Evolutionary conservation across 495 filamentous ascomycete species (phyloP).

Genomic region (Xylaria longipes): DNA sequence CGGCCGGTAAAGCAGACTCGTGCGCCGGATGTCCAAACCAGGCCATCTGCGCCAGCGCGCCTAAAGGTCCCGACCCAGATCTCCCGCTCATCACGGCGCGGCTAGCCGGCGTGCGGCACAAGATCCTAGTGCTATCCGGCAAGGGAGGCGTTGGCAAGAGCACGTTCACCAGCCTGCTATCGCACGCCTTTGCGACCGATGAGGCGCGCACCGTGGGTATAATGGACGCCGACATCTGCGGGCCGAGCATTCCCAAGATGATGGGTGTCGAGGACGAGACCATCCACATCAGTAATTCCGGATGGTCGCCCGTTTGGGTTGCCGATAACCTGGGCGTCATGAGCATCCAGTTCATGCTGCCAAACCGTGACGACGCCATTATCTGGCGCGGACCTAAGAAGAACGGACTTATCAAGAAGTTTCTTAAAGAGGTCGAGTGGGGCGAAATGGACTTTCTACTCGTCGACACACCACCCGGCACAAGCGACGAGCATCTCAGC

Average conservation of each 20-base stretch:
- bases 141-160: constrained; percentile 98
- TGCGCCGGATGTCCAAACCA: constrained; percentile 97
- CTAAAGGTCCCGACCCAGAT: constrained; percentile 96
- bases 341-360: constrained; percentile 98
- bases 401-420: constrained; percentile 97
- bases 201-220: constrained; percentile 79
- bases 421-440: constrained; percentile 97
- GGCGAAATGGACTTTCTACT: constrained; percentile 91
- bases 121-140: constrained; percentile 88
- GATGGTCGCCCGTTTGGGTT: constrained; percentile 95
- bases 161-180: constrained; percentile 85
- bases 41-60: constrained; percentile 88
- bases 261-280: constrained; percentile 93
- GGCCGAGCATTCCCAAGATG: constrained; percentile 95
- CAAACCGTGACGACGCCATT: constrained; percentile 87
- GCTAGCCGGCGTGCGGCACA: constrained; percentile 81
- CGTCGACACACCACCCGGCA: constrained; percentile 95
- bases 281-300: constrained; percentile 79
- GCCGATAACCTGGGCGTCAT: constrained; percentile 90
- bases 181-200: constrained; percentile 84
- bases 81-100: constrained; percentile 85
- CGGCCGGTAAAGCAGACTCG: constrained; percentile 84
- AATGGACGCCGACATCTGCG: constrained; percentile 97
- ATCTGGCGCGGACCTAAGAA: constrained; percentile 99
- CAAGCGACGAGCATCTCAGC: constrained; percentile 90